Evolutionary conservation across 345 rosid species (phyloP), one percentile per base, ranked within the genome.

Genomic region (Combretum micranthum): DNA sequence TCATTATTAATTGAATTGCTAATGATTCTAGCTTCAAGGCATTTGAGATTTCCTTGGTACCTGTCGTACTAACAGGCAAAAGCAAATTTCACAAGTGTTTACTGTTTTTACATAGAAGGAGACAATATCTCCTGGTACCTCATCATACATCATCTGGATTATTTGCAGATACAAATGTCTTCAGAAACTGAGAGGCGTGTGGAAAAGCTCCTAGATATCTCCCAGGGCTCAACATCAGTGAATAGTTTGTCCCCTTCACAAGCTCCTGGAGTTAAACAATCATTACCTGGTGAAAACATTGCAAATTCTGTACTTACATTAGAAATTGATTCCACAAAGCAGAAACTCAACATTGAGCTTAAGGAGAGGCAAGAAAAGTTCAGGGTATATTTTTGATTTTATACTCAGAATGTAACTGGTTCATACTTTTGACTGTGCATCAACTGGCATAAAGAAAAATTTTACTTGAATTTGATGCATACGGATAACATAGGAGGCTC

Each of bases 151-250:
- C 10, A 18, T 45, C 49, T 14, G 45, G 50, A 53, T 47, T 69
- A 62, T 62, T 50, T 81, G 58, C 82, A 93, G 99, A 86, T 89
- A 71, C 81, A 48, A 62, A 89, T 93, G 96, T 87, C 99, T 50
- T 77, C 75, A 4, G 97, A 89, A 72, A 88, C 83, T 20, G 91
- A 86, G 77, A 81, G 75, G 76, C 79, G 83, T 76, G 85, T 93
- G 69, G 96, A 89, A 50, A 79, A 67, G 67, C 91, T 89, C 70
- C 68, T 93, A 72, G 79, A 68, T 54, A 75, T 74, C 66, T 80
- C 88, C 44, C 79, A 69, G 53, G 71, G 65, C 53, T 48, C 68
- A 53, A 71, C 50, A 44, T 56, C 83, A 55, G 71, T 64, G 26
- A 74, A 64, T 70, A 67, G 48, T 64, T 70, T 82, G 59, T 61